Evolutionary conservation across 192 early-diverging fungal species (phyloP).

Genomic region (Kappamyces sp.): DNA sequence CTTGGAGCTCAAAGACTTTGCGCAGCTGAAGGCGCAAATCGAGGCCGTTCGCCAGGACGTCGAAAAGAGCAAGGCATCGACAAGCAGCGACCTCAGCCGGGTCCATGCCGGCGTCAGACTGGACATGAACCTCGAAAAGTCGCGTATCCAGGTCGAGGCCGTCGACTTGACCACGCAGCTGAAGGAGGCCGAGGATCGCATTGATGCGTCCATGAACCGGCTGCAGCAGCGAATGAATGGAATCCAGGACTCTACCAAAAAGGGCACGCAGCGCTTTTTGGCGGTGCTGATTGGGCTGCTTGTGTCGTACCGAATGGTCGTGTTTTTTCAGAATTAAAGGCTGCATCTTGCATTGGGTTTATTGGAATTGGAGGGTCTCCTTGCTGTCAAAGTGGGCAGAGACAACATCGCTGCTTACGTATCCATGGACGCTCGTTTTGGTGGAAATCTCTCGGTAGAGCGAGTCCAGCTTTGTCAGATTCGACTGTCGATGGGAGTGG

Average conservation of each 20-base stretch:
- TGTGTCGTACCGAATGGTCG: too few relatives aligned
- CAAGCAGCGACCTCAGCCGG: conserved; percentile 72
- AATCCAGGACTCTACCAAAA: conserved; percentile 2
- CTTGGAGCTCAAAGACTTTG: conserved; percentile 79
- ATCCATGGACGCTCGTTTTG: too few relatives aligned
- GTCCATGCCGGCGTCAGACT: conserved; percentile 77
- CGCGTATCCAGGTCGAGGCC: conserved; percentile 74
- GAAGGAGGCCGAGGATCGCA: conserved; percentile 25
- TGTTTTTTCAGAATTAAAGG: not conserved
- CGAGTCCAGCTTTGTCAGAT: too few relatives aligned
- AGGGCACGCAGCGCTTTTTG: not conserved
- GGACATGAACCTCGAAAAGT: conserved; percentile 88
- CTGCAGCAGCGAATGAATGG: conserved; percentile 35
- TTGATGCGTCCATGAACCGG: conserved; percentile 28
- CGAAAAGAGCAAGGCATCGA: conserved; percentile 67
- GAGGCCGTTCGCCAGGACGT: conserved; percentile 71
- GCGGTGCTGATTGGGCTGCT: too few relatives aligned
- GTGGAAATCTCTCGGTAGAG: too few relatives aligned
- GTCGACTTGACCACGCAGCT: conserved; percentile 35
- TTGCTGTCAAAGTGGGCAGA: too few relatives aligned
- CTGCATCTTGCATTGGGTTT: not conserved
- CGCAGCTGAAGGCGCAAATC: conserved; percentile 69
- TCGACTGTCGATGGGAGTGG: too few relatives aligned
- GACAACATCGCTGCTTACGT: too few relatives aligned
- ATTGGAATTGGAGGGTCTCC: too few relatives aligned